Evolutionary conservation across 768 basidiomycete species (phyloP), one percentile per base, ranked within the genome.

Genomic region (Boletellus sp.): DNA sequence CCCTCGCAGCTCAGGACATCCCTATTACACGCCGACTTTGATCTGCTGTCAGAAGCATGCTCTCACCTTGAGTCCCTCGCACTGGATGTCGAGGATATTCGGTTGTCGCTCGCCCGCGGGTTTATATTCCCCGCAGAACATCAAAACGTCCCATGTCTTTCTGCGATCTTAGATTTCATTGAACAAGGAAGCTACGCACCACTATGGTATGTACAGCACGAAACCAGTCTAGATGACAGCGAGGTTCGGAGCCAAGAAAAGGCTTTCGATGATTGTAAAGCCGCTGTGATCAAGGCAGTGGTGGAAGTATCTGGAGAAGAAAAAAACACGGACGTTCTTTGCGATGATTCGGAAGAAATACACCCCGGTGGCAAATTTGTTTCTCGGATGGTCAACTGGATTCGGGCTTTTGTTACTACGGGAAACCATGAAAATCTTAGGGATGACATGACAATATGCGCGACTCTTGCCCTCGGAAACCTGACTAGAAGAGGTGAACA

Each of bases 231-330:
- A 22, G 65, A 70, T 13, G 65, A 70, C 22, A 59, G 71, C 8
- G 83, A 81, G 33, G 60, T 71, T 39, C 80, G 87, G 49, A 72
- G 72, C 51, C 84, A 80, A 67, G 81, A 87, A 64, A 86, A 86
- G 63, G 76, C 78, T 2, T 87, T 94, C 54, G 81, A 84, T 56
- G 78, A 84, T 24, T 90, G 90, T 70, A 94, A 94, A 69, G 87
- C 85, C 4, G 90, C 89, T 0, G 72, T 93, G 9, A 84, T 93
- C 66, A 91, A 92, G 59, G 80, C 86, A 3, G 79, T 94, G 15
- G 90, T 94, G 24, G 91, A 92, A 60, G 81, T 88, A 35, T 81
- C 89, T 9, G 90, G 90, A 34, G 87, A 91, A 62, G 86, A 87
- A 54, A 80, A 77, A 55, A 91, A 89, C 55, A 79, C 78, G 53